Base-by-base conservation (phyloP, 2,329 filamentous ascomycete genomes). In the Tolypocladium cylindrosporum region DNA sequence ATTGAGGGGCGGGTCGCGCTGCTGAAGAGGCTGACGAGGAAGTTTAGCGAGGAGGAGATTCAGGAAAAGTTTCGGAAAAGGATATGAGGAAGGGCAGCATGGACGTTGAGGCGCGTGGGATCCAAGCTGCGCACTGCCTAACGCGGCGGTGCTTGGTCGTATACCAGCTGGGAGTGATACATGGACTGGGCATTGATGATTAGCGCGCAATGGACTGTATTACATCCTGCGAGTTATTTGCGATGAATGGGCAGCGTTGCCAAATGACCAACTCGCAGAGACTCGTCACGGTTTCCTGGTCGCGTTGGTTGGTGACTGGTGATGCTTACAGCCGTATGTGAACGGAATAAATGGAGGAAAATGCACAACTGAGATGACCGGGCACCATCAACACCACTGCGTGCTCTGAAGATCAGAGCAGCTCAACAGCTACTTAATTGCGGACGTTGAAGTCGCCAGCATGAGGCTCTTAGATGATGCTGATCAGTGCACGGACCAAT, bases 11-110 rank as follows among this genome's bases (percentile, higher is more conserved):
- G 83, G 39, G 83, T 80, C 6, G 79, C 76, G 13, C 80, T 90
- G 79, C 72, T 91, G 61, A 79, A 77, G 62, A 77, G 75, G 21
- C 85, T 87, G 73, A 90, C 88, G n/a, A 75, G 79, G 48, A 75
- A 72, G 55, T 90, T 92, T 63, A 80, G 75, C 0, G 83, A 88
- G 67, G 81, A 82, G 60, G 87, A 89, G 59, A 86, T 90, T 59
- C 69, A 64, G 40, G 70, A 72, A 54, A 87, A 86, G 68, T 89
- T 84, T 55, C 64, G 63, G 21, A 61, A 61, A 6, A 21, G n/a
- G 19, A 13, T 24, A 21, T 43, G 42, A 43, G 10, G n/a, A 1
- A 21, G 41, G 41, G 19, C n/a, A 21, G 7, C 21, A 5, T 27
- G 24, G 24, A 27, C 24, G 24, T 27, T 27, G 24, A n/a, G n/a